These are phyloP conservation scores for Euphorbia celastroides DNA, from an alignment of 441 rosid species.

Conservation along the genomic window DNA sequence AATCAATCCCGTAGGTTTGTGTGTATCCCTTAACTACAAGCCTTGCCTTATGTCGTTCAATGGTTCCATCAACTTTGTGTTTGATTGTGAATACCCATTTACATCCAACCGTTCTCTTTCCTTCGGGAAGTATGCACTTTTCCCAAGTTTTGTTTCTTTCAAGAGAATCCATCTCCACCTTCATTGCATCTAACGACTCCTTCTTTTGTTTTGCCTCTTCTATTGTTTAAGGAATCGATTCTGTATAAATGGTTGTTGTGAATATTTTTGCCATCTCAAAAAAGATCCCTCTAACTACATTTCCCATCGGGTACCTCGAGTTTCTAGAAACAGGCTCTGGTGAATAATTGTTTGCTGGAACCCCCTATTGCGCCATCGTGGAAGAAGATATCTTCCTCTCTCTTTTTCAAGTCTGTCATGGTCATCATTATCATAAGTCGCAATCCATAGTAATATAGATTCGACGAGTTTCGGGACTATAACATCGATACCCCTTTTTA, in stretches of 20 bases:
- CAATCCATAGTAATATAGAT: not conserved
- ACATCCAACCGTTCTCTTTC: not conserved
- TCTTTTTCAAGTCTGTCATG: too few relatives aligned
- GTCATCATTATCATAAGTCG: not conserved
- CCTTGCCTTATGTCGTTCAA: not conserved
- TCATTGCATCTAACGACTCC: too few relatives aligned
- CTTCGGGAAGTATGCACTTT: not conserved
- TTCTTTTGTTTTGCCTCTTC: not conserved
- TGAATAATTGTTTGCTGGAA: not conserved
- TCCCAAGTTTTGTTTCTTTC: conserved; percentile 1
- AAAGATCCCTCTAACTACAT: not conserved
- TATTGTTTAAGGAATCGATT: not conserved
- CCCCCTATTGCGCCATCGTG: not conserved
- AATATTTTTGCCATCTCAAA: not conserved
- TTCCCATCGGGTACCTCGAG: not conserved
- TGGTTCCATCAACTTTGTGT: not conserved
- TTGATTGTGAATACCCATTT: not conserved
- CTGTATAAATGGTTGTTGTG: not conserved
- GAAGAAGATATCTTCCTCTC: too few relatives aligned
- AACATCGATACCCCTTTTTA: conserved; percentile 4
- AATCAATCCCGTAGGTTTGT: too few relatives aligned
- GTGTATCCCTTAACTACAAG: not conserved
- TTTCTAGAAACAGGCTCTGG: not conserved
- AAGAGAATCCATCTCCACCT: not conserved
- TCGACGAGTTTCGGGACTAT: not conserved